Conservation (phyloP, 169 alveolate genomes). For the Cryptosporidium muris region DNA sequence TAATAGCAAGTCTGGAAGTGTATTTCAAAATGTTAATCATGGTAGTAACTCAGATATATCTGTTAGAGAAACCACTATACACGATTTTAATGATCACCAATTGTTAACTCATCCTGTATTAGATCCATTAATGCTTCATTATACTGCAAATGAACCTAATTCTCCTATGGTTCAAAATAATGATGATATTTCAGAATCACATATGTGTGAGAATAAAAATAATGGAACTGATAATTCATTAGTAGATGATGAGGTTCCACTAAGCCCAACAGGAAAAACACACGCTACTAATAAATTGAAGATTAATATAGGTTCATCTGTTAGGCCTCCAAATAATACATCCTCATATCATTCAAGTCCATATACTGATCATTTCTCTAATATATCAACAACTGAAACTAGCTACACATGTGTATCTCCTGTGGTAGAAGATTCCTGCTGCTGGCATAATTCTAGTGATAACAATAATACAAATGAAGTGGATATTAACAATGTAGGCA, state of each 20-base stretch:
- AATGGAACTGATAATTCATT: no score
- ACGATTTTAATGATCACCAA: no score
- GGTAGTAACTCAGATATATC: no score
- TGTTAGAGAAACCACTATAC: no score
- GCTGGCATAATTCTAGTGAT: background rate
- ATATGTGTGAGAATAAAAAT: no score
- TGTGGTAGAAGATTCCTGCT: conserved; percentile 16
- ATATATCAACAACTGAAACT: background rate
- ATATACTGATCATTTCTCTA: conserved; percentile 22
- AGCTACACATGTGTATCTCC: conserved; percentile 26
- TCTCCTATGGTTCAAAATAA: background rate
- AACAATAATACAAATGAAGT: background rate
- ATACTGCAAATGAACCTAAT: background rate
- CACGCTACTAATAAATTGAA: background rate
- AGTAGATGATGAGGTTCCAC: background rate
- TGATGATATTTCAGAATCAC: no score
- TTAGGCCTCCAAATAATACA: background rate
- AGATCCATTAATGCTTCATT: no score
- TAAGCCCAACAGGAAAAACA: background rate
- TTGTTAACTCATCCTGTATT: no score
- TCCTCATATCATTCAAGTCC: conserved; percentile 5
- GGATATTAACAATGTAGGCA: conserved; percentile 6
- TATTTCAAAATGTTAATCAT: no score
- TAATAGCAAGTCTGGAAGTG: no score
- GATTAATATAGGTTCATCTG: background rate